These are phyloP conservation scores for Ascochyta fabae DNA, from an alignment of 2,329 filamentous ascomycete genomes.

Conservation along the genomic window DNA sequence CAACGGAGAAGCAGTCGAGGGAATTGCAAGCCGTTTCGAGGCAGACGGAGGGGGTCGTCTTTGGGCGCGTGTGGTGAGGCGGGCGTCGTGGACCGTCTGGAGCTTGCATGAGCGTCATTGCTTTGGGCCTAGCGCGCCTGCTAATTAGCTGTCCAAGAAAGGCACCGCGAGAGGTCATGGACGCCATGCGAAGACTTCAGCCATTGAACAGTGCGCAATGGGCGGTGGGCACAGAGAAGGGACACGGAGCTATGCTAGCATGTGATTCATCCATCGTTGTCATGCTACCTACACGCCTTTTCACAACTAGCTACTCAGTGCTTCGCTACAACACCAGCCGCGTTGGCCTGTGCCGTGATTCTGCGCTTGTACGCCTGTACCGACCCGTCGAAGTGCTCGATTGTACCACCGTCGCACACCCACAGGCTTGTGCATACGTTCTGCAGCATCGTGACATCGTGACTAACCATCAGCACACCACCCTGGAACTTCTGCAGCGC, in stretches of 20 bases:
- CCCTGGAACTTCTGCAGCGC: slow-evolving; percentile 88
- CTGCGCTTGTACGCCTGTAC: slow-evolving; percentile 98
- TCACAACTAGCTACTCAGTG: slow-evolving; percentile 38
- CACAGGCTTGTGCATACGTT: slow-evolving; percentile 93
- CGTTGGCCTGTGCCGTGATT: slow-evolving; percentile 87
- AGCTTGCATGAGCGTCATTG: slow-evolving; percentile 22
- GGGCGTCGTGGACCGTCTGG: slow-evolving; percentile 18
- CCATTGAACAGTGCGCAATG: neutral
- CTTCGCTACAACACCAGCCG: slow-evolving; percentile 78
- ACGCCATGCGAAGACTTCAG: neutral
- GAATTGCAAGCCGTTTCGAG: slow-evolving; percentile 19
- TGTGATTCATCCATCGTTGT: neutral
- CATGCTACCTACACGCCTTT: neutral
- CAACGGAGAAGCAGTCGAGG: slow-evolving; percentile 20
- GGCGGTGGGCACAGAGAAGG: neutral
- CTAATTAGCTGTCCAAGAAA: slow-evolving; percentile 16
- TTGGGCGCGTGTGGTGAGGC: slow-evolving; percentile 25
- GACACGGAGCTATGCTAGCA: neutral
- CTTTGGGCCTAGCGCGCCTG: slow-evolving; percentile 31
- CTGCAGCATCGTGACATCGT: slow-evolving; percentile 98
- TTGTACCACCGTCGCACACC: slow-evolving; percentile 93
- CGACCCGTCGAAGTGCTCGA: slow-evolving; percentile 94
- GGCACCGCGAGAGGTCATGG: slow-evolving; percentile 15
- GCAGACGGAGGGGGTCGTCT: slow-evolving; percentile 16
- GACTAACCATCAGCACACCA: slow-evolving; percentile 96